Evolutionary conservation across 2,329 filamentous ascomycete genomes (phyloP).

Genomic region (Botrytis pseudocinerea): DNA sequence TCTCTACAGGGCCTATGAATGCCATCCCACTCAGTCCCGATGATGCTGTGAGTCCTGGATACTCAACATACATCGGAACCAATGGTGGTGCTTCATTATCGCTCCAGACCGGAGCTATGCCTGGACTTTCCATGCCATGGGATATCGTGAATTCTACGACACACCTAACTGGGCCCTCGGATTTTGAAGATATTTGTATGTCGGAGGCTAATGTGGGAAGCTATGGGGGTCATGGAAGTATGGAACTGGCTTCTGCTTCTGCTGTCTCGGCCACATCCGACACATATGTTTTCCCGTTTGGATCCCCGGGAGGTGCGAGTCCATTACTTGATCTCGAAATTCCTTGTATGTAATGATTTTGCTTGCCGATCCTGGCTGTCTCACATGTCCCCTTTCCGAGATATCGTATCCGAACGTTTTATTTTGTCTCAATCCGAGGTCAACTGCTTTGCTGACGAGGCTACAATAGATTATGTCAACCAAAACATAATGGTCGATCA

Average conservation of each 20-base stretch:
- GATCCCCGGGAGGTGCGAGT: conserved; percentile 22
- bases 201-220: conserved; percentile 27
- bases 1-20: background rate
- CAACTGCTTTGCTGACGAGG: conserved; percentile 16
- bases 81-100: conserved; percentile 16
- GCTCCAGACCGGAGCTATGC: conserved; percentile 20
- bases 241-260: conserved; percentile 32
- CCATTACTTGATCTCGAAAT: conserved; percentile 30
- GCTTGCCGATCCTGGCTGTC: background rate
- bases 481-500: conserved; percentile 17
- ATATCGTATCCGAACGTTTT: background rate
- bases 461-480: conserved; percentile 15
- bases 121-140: conserved; percentile 31
- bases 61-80: conserved; percentile 9
- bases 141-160: conserved; percentile 22
- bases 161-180: conserved; percentile 24
- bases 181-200: conserved; percentile 30
- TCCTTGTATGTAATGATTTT: conserved; percentile 28
- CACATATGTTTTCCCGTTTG: conserved; percentile 32
- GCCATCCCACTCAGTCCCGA: conserved; percentile 17
- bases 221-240: conserved; percentile 34
- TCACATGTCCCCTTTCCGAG: background rate
- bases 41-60: conserved; percentile 1
- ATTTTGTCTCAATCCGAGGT: background rate
- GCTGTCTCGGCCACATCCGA: conserved; percentile 33